phyloP scores from a whole-genome alignment of 768 basidiomycete genomes.

The Naematelia aurantialba region DNA sequence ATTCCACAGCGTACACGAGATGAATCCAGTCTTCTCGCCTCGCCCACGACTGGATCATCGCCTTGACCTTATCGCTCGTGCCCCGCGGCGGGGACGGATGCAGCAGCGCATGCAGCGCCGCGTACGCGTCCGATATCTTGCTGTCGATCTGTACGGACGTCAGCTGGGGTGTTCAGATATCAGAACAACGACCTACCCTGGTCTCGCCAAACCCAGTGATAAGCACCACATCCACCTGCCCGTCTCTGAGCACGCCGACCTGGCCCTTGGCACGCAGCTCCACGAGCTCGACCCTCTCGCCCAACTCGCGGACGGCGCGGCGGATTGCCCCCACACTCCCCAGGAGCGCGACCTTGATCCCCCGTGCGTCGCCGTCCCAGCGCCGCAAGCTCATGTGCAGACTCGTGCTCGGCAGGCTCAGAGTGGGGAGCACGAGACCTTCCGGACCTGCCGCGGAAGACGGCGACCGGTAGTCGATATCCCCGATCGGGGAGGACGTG shows the following conservation, averaged over 20 bases:
- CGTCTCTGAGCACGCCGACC: conserved; percentile 25
- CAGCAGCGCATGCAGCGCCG: conserved; percentile 20
- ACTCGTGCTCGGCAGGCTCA: conserved; percentile 31
- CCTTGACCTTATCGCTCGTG: conserved; percentile 15
- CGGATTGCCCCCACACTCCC: conserved; percentile 1
- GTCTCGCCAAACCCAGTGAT: conserved; percentile 10
- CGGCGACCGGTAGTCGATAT: neutral
- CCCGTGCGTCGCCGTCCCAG: conserved; percentile 10
- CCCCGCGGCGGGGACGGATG: conserved; percentile 15
- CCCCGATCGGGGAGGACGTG: conserved; percentile 12
- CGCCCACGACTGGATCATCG: conserved; percentile 20
- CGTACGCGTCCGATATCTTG: conserved; percentile 13
- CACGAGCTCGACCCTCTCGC: conserved; percentile 23
- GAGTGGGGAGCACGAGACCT: conserved; percentile 34
- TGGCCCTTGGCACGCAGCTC: conserved; percentile 14
- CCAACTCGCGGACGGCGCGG: conserved; percentile 17
- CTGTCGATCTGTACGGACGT: conserved; percentile 11
- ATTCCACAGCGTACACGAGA: conserved; percentile 5
- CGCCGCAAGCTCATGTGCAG: conserved; percentile 28
- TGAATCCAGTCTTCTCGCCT: conserved; percentile 21
- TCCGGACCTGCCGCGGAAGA: too few species aligned
- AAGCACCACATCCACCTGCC: conserved; percentile 20
- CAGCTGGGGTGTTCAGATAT: neutral
- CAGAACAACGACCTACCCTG: conserved; percentile 17
- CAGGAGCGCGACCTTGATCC: conserved; percentile 9